These are phyloP conservation scores for Kurtzmaniella cleridarum DNA, from an alignment of 805 yeast genomes.

Conservation along the genomic window DNA sequence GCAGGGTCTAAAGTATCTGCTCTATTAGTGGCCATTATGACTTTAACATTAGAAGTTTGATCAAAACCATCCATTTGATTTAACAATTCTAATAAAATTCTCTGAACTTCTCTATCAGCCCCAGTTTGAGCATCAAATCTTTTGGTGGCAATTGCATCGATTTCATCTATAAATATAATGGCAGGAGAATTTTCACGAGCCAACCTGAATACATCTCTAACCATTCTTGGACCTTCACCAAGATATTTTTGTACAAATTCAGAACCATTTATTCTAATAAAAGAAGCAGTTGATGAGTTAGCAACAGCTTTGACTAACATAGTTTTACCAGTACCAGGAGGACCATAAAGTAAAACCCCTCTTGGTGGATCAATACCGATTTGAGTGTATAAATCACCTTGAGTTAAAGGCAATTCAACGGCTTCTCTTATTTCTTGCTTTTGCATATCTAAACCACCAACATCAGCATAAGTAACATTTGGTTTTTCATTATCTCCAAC, in stretches of 20 bases:
- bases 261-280: conserved; percentile 95
- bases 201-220: conserved; percentile 92
- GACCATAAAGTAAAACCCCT: conserved; percentile 96
- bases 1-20: conserved; percentile 99
- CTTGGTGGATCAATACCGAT: conserved; percentile 99
- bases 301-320: conserved; percentile 99
- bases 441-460: conserved; percentile 98
- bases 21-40: conserved; percentile 98
- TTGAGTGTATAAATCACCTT: conserved; percentile 92
- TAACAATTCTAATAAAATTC: conserved; percentile 89
- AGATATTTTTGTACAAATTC: conserved; percentile 97
- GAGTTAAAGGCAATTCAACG: conserved; percentile 92
- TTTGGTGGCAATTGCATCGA: conserved; percentile 98
- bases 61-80: conserved; percentile 99
- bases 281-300: conserved; percentile 90
- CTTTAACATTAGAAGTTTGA: conserved; percentile 91
- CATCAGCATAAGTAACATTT: conserved; percentile 91
- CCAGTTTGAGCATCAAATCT: conserved; percentile 99
- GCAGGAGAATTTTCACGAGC: conserved; percentile 98
- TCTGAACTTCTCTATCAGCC: conserved; percentile 98
- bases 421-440: conserved; percentile 99
- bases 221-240: conserved; percentile 99
- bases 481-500: conserved; percentile 93
- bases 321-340: conserved; percentile 99
- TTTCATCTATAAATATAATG: conserved; percentile 95